phyloP scores from a whole-genome alignment of 768 basidiomycete genomes.

The Hygrophorus russula region DNA sequence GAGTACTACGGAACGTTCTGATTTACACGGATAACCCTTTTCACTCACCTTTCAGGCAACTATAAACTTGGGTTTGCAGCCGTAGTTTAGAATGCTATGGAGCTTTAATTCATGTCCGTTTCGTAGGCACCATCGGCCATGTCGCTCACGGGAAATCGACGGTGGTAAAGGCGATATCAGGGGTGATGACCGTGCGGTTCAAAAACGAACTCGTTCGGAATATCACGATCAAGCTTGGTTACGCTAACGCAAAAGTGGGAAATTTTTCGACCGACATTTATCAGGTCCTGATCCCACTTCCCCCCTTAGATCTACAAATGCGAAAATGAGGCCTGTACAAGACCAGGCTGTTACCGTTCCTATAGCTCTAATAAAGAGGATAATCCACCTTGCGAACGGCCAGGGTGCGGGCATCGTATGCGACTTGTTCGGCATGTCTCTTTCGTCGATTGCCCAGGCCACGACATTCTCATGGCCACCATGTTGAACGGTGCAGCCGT shows the following conservation, averaged over 20 bases:
- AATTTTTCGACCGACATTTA: conserved; percentile 2
- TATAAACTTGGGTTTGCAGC: conserved; percentile 69
- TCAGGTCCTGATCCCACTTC: conserved; percentile 7
- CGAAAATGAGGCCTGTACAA: conserved; percentile 83
- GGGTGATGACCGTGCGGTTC: conserved; percentile 96
- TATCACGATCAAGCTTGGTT: conserved; percentile 98
- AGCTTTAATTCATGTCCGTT: neutral
- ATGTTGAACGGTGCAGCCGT: conserved; percentile 99
- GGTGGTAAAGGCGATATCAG: conserved; percentile 97
- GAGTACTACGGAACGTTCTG: conserved; percentile 16
- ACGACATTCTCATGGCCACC: conserved; percentile 99
- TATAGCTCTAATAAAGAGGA: conserved; percentile 94
- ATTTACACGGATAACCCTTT: neutral
- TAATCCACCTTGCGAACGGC: conserved; percentile 84
- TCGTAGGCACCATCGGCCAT: conserved; percentile 90
- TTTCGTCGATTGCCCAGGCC: conserved; percentile 95
- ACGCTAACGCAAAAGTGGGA: conserved; percentile 94
- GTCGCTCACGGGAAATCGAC: conserved; percentile 97
- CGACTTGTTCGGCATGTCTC: conserved; percentile 93
- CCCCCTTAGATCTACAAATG: conserved; percentile 93
- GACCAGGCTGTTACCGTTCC: conserved; percentile 90
- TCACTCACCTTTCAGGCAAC: conserved; percentile 56
- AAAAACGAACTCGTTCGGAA: conserved; percentile 99
- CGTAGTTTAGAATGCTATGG: neutral
- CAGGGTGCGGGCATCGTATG: conserved; percentile 85